A percentile compares a stretch with the other conserved stretches of the same genome.
Evolutionary conservation across 495 filamentous ascomycete species (phyloP).

Genomic region (Lepidopterella palustris): DNA sequence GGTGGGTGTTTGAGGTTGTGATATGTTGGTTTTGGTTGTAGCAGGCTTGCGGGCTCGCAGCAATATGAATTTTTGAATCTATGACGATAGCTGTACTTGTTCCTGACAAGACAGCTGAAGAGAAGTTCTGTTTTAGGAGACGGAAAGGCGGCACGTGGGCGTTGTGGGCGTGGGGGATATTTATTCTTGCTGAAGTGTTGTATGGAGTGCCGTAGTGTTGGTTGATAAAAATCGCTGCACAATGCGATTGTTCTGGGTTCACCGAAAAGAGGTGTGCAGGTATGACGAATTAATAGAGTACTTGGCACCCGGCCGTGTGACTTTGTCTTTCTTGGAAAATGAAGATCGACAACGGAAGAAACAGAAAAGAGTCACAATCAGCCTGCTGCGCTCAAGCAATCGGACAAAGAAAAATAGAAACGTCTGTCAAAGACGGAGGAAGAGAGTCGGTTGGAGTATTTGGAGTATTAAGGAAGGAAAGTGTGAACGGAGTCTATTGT

Average conservation of each 20-base stretch:
- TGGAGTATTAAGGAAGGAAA: conserved; percentile 1
- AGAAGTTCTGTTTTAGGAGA: not conserved
- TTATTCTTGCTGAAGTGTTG: not conserved
- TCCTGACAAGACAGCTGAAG: not conserved
- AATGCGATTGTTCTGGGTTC: not conserved
- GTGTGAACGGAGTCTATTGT: not conserved
- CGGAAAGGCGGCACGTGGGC: not conserved
- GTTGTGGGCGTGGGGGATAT: not conserved
- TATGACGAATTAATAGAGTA: not conserved
- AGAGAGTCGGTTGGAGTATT: not conserved
- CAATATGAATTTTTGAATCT: not conserved
- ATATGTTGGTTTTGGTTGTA: not conserved
- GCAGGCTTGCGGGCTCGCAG: not conserved
- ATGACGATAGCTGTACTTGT: not conserved
- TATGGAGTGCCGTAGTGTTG: not conserved
- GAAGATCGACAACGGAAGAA: conserved; percentile 22
- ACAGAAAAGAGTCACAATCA: conserved; percentile 1
- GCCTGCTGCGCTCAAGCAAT: not conserved
- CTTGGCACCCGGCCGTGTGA: conserved; percentile 14
- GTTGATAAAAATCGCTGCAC: not conserved
- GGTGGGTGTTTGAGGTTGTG: not conserved
- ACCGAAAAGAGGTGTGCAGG: not conserved
- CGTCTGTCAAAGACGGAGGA: not conserved
- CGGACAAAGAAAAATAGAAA: not conserved
- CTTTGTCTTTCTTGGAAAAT: conserved; percentile 7